Base-by-base conservation (phyloP, 148 eudicot species). In the Persicaria maculosa region DNA sequence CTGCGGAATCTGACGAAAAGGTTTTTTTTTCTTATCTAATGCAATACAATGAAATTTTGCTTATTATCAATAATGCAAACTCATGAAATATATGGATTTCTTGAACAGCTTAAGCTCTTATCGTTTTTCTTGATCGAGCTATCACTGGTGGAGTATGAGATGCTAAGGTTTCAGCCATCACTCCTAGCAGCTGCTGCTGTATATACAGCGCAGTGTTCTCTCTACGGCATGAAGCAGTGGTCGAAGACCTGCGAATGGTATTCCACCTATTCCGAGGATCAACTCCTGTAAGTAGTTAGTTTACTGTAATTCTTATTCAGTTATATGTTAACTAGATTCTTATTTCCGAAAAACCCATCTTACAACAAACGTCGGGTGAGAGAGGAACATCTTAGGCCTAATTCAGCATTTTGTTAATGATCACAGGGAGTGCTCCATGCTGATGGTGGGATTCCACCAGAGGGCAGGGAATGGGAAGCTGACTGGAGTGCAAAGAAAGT, bases 401-500 rank as follows among this genome's bases (percentile, higher is more conserved):
- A 36, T 4, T 44, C 9, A 4, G 4, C 64, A 4, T 31, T 20
- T 15, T 2, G 16, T 47, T 68, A 73, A 4, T 4, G 72, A 69
- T 44, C 47, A 47, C 81, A 93, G 98, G 73, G 98, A 89, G 78
- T 93, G 97, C 77, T 81, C 98, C 6, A 86, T 76, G 77, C 17
- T 83, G 65, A 88, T 93, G 47, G 94, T 89, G 4, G 74, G 68
- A 6, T 88, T 76, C 76, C 98, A 91, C 68, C 82, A 89, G 53
- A 91, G 85, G 67, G 98, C 97, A 31, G 88, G 82, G 47, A 78
- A 84, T 19, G 98, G 97, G 58, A 93, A 84, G 75, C 83, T 93
- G 8, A 93, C 92, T 1, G 97, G 97, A 44, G 97, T 89, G 43
- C 85, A 91, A 77, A 80, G 89, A 69, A 93, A 93, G 81, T 91